Evolutionary conservation across 31 red algal species (phyloP).

Genomic region (Porphyra umbilicalis): DNA sequence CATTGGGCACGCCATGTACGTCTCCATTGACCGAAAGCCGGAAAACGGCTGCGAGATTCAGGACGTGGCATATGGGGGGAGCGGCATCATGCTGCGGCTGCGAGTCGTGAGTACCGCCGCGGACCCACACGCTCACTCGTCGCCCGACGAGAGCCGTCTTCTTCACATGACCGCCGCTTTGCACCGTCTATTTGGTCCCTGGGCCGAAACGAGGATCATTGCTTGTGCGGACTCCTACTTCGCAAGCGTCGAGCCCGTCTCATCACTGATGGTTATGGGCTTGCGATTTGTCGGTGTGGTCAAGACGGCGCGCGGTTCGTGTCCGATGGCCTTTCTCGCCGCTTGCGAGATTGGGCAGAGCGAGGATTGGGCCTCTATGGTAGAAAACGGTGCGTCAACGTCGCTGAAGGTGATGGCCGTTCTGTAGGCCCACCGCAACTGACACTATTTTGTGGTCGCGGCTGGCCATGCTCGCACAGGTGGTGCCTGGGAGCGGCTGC

Average conservation of each 20-base stretch:
- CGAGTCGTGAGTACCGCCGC: constrained; percentile 4
- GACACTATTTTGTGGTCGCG: too few species aligned
- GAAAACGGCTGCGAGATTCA: constrained; percentile 26
- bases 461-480: too few species aligned
- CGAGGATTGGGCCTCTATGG: too few species aligned
- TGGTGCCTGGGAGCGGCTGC: too few species aligned
- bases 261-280: too few species aligned
- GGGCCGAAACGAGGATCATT: constrained; percentile 2
- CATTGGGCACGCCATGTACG: too few species aligned
- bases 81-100: constrained; percentile 2
- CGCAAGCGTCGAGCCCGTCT: too few species aligned
- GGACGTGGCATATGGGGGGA: constrained; percentile 4
- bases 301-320: constrained; percentile 11
- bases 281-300: constrained; percentile 34
- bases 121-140: too few species aligned
- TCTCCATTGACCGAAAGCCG: too few species aligned
- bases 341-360: not conserved
- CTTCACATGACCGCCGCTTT: constrained; percentile 5
- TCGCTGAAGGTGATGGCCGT: too few species aligned
- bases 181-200: constrained; percentile 8
- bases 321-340: constrained; percentile 13
- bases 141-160: not conserved
- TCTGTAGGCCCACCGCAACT: too few species aligned
- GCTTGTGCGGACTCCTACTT: constrained; percentile 18
- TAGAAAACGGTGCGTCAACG: too few species aligned